Evolutionary conservation across 805 yeast genomes (phyloP).

Genomic region (Ascoidea rubescens): DNA sequence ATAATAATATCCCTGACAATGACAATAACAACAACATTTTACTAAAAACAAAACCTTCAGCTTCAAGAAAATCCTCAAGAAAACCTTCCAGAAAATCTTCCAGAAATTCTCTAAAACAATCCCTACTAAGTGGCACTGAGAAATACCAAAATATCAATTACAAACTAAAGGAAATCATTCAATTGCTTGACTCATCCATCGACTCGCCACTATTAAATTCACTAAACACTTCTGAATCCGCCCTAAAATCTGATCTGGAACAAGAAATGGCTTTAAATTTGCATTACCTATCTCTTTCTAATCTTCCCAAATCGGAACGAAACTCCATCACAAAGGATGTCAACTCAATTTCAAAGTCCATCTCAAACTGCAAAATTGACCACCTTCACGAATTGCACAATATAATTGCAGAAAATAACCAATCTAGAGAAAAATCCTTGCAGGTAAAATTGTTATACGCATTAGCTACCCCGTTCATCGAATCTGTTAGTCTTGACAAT

Average conservation of each 20-base stretch:
- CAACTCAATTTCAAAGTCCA: neutral
- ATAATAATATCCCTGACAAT: neutral
- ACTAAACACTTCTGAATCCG: too few relatives aligned
- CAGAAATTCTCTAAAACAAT: too few relatives aligned
- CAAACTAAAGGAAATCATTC: slow-evolving; percentile 31
- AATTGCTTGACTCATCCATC: slow-evolving; percentile 31
- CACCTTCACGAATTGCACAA: neutral
- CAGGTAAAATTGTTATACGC: slow-evolving; percentile 41
- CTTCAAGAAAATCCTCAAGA: too few relatives aligned
- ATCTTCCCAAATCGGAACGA: slow-evolving; percentile 12
- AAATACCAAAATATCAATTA: slow-evolving; percentile 4
- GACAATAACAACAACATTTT: neutral
- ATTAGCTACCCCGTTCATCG: slow-evolving; percentile 48
- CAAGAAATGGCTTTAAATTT: slow-evolving; percentile 35
- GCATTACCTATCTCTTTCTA: slow-evolving; percentile 40
- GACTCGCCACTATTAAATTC: too few relatives aligned
- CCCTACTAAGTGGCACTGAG: too few relatives aligned
- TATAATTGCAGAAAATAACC: slow-evolving; percentile 7
- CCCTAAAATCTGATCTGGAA: slow-evolving; percentile 17
- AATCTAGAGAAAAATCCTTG: slow-evolving; percentile 25
- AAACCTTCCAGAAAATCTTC: too few relatives aligned
- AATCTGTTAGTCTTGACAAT: slow-evolving; percentile 14
- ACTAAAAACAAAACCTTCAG: too few relatives aligned
- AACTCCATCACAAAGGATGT: neutral
- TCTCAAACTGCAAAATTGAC: neutral